Percentiles rank a stretch among this genome's conserved stretches.
phyloP scores from a whole-genome alignment of 2,329 filamentous ascomycete species.

The Colletotrichum orbiculare region DNA sequence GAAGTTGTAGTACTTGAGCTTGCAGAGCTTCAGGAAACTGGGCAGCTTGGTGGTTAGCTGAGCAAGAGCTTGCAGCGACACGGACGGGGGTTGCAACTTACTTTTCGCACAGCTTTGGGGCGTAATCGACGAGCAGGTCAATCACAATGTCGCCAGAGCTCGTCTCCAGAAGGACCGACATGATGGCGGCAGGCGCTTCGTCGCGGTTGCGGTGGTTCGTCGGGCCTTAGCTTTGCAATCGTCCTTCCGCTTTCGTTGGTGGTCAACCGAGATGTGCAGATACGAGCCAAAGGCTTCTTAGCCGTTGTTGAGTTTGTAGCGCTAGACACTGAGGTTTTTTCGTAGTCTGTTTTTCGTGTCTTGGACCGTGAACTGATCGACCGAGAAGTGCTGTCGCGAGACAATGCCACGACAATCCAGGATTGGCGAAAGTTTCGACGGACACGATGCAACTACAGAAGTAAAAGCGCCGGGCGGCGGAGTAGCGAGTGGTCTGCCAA shows the following conservation, averaged over 20 bases:
- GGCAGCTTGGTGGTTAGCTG: slow-evolving; percentile 65
- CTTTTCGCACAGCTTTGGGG: slow-evolving; percentile 95
- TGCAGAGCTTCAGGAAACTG: slow-evolving; percentile 98
- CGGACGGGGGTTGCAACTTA: slow-evolving; percentile 59
- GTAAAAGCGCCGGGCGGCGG: not conserved
- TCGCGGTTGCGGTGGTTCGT: not conserved
- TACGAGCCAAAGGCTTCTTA: too few relatives aligned
- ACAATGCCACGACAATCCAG: slow-evolving; percentile 1
- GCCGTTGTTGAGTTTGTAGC: not conserved
- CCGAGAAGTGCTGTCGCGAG: slow-evolving; percentile 1
- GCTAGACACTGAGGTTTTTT: not conserved
- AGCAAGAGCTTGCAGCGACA: slow-evolving; percentile 34
- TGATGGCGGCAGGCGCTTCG: slow-evolving; percentile 49
- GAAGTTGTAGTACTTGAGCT: slow-evolving; percentile 99
- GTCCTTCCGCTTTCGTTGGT: not conserved
- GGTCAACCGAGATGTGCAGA: too few relatives aligned
- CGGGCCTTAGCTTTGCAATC: not conserved
- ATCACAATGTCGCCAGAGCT: slow-evolving; percentile 94
- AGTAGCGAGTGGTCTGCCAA: slow-evolving; percentile 5
- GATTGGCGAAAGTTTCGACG: slow-evolving; percentile 3
- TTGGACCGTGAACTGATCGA: slow-evolving; percentile 9
- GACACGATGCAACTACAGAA: not conserved
- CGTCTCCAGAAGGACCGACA: slow-evolving; percentile 96
- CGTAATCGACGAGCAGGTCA: slow-evolving; percentile 88
- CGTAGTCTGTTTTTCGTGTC: not conserved